Percentiles rank a stretch among this genome's conserved stretches.
These are phyloP conservation scores for Kwoniella dendrophila DNA, from an alignment of 768 basidiomycete genomes.

Conservation along the genomic window DNA sequence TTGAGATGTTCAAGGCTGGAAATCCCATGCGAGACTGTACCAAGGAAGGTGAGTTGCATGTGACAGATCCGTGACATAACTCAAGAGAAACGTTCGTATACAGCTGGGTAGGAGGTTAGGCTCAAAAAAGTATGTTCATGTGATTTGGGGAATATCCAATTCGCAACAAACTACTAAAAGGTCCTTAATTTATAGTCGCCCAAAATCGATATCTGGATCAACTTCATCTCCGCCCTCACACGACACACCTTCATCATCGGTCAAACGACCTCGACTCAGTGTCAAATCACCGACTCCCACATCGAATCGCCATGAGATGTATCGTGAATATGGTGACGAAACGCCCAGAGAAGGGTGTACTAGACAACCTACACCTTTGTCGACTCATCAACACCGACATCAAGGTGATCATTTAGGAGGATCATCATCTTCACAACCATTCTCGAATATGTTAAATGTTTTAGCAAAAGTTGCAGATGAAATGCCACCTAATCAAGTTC, in stretches of 20 bases:
- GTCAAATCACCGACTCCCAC: not conserved
- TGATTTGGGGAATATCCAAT: not conserved
- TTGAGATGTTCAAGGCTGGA: constrained; percentile 12
- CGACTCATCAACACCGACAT: not conserved
- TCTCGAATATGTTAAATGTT: constrained; percentile 19
- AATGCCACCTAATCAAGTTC: constrained; percentile 13
- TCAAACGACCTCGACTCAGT: not conserved
- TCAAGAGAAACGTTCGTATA: not conserved
- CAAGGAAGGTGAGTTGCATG: constrained; percentile 16
- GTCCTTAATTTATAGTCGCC: not conserved
- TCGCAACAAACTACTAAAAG: not conserved
- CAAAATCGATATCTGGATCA: not conserved
- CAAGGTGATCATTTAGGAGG: not conserved
- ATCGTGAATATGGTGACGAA: constrained; percentile 3
- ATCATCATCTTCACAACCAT: constrained; percentile 9
- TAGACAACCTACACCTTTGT: not conserved
- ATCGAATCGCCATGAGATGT: not conserved
- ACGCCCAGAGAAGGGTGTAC: constrained; percentile 1
- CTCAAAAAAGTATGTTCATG: constrained; percentile 18
- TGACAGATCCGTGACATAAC: not conserved
- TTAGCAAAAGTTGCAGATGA: constrained; percentile 20
- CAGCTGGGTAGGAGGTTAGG: constrained; percentile 19
- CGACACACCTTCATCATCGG: not conserved
- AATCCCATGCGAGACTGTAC: constrained; percentile 14
- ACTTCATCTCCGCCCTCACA: not conserved